phyloP scores from a whole-genome alignment of 192 early-diverging fungal species.

The Coemansia asiatica region DNA sequence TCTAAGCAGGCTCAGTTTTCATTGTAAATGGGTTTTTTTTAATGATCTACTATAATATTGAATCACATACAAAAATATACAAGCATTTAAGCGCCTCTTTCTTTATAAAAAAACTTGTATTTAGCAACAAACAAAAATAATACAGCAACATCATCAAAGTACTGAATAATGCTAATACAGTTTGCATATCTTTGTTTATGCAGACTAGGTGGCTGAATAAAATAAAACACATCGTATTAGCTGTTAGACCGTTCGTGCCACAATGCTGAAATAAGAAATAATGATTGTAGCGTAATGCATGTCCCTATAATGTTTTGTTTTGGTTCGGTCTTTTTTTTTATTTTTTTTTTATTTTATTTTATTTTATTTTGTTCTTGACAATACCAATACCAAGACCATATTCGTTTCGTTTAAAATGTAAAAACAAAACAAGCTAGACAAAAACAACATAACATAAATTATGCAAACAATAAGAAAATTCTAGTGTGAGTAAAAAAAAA shows the following conservation, averaged over 20 bases:
- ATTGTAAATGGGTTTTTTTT: not conserved
- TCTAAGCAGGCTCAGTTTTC: not conserved
- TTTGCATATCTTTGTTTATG: not conserved
- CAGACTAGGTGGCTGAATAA: not conserved
- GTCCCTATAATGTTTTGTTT: not conserved
- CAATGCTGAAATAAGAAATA: not conserved
- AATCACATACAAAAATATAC: no score
- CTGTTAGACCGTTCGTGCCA: not conserved
- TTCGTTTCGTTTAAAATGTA: not conserved
- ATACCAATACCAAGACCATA: not conserved
- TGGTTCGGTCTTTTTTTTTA: not conserved
- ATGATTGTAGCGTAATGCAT: not conserved
- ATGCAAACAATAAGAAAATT: not conserved
- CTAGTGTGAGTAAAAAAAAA: not conserved
- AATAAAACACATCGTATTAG: not conserved
- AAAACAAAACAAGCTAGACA: not conserved
- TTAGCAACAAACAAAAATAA: not conserved
- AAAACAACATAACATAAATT: not conserved
- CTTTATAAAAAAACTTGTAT: not conserved
- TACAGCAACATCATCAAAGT: no score
- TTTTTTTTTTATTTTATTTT: not conserved
- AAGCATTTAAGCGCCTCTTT: not conserved
- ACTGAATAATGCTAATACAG: not conserved
- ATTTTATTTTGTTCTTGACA: not conserved
- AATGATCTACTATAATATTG: no score